Base-by-base conservation (phyloP, 2,329 filamentous ascomycete species). In the Aspergillus novoparasiticus region DNA sequence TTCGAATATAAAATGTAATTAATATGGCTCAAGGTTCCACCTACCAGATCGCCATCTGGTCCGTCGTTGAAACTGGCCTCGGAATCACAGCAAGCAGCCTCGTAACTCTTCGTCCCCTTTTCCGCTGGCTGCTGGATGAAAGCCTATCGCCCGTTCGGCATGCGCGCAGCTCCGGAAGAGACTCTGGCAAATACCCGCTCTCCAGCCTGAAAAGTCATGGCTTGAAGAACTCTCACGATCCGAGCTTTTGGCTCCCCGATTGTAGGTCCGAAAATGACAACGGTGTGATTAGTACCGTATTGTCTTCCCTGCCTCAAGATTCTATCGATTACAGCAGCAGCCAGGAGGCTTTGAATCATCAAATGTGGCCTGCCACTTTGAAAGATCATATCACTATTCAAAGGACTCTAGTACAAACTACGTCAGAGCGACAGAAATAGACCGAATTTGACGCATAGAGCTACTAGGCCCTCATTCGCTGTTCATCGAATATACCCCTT, bases 91-190 rank as follows among this genome's bases (percentile, higher is more conserved):
- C 73, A 4, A 72, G 73, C 6, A 75, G 69, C 58, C 69, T 75
- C 9, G 70, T 68, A 41, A 75, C 82, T 3, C 71, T 84, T 1
- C 78, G 81, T 1, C 83, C 83, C 0, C 72, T 85, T 0, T 69
- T 84, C 41, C 79, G 73, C 10, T 45, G 41, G 41, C 21, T 45
- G 6, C 41, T n/a, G 19, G 21, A 45, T 45, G 41, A n/a, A n/a
- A 45, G 41, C 19, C 21, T n/a, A n/a, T n/a, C 19, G 19, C 32
- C 10, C 32, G 32, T 34, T 34, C 32, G 4, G 32, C 32, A 34
- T 34, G 19, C 9, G 19, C 41, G 41, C 1, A 21, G 41, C 19
- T n/a, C 41, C 9, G 21, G 21, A 10, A 9, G 41, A 21, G 19
- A 11, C 9, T 45, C 41, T n/a, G 41, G 41, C 21, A 11, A 21